Conservation (phyloP, 768 basidiomycete genomes). For the Cantharellus cinnabarinus region DNA sequence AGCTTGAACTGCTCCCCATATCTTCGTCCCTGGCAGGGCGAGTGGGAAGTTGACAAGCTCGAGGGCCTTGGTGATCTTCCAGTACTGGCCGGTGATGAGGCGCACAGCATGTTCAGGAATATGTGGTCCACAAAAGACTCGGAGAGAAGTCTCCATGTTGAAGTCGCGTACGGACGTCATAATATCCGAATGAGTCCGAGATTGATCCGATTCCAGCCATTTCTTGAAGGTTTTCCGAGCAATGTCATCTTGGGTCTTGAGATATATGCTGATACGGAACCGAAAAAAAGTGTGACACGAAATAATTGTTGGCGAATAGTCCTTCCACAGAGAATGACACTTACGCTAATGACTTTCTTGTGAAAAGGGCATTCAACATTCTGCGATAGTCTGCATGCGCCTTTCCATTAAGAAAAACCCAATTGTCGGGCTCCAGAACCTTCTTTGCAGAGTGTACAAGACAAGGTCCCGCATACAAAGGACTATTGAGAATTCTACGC, state of each 20-base stretch:
- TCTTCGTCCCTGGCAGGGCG: conserved; percentile 86
- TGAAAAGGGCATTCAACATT: conserved; percentile 78
- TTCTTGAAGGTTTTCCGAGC: conserved; percentile 49
- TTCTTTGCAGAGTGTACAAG: conserved; percentile 82
- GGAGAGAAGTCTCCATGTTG: conserved; percentile 94
- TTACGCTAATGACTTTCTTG: conserved; percentile 78
- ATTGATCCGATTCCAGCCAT: conserved; percentile 41
- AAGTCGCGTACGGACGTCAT: conserved; percentile 86
- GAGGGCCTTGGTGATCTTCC: conserved; percentile 84
- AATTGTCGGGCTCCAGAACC: conserved; percentile 69
- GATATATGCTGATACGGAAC: conserved; percentile 40
- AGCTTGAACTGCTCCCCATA: conserved; percentile 81
- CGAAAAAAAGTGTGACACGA: background rate
- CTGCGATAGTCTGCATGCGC: conserved; percentile 85
- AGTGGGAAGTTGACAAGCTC: conserved; percentile 98
- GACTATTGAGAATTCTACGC: conserved; percentile 92
- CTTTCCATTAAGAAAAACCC: conserved; percentile 97
- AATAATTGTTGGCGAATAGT: background rate
- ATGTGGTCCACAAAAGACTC: conserved; percentile 86
- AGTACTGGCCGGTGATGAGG: conserved; percentile 86
- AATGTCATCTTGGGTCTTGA: conserved; percentile 63
- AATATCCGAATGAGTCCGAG: conserved; percentile 25
- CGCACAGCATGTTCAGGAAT: conserved; percentile 57
- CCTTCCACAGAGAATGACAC: conserved; percentile 10
- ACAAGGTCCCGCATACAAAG: conserved; percentile 79